Percentiles rank a stretch among this genome's conserved stretches.
Conservation (phyloP, 1,284 basidiomycete genomes). For the Ustilago hordei region DNA sequence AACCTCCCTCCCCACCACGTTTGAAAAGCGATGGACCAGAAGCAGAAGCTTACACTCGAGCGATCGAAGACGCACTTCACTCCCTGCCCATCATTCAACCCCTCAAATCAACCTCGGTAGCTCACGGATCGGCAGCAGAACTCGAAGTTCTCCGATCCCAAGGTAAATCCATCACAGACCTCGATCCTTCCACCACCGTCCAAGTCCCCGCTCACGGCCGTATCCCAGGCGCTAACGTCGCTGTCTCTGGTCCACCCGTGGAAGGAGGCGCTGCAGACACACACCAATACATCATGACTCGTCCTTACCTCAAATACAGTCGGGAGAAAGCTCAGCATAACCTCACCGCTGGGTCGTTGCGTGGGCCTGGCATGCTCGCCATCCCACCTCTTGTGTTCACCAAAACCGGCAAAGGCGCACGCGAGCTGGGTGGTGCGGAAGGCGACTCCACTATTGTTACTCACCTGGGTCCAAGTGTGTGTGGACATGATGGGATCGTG, state of each 20-base stretch:
- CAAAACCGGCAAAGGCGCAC: slow-evolving; percentile 61
- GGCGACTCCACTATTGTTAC: slow-evolving; percentile 73
- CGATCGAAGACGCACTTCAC: slow-evolving; percentile 79
- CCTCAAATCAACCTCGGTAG: slow-evolving; percentile 33
- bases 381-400: slow-evolving; percentile 61
- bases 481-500: slow-evolving; percentile 90
- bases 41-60: slow-evolving; percentile 75
- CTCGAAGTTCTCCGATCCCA: slow-evolving; percentile 37
- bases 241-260: slow-evolving; percentile 28
- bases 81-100: slow-evolving; percentile 73
- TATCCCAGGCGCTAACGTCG: slow-evolving; percentile 27
- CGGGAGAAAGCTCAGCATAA: slow-evolving; percentile 80
- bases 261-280: slow-evolving; percentile 42
- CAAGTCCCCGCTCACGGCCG: slow-evolving; percentile 39
- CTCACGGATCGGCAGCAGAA: slow-evolving; percentile 35
- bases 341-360: slow-evolving; percentile 84
- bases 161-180: slow-evolving; percentile 31
- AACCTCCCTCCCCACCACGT: slow-evolving; percentile 79
- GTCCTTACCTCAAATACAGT: slow-evolving; percentile 80
- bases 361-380: slow-evolving; percentile 75
- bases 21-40: slow-evolving; percentile 76
- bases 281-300: slow-evolving; percentile 68
- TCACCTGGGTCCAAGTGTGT: slow-evolving; percentile 86
- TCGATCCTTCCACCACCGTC: slow-evolving; percentile 33
- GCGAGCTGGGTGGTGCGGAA: slow-evolving; percentile 52